Conservation (phyloP, 352 stramenopile genomes). For the Globisporangium yorkense region DNA sequence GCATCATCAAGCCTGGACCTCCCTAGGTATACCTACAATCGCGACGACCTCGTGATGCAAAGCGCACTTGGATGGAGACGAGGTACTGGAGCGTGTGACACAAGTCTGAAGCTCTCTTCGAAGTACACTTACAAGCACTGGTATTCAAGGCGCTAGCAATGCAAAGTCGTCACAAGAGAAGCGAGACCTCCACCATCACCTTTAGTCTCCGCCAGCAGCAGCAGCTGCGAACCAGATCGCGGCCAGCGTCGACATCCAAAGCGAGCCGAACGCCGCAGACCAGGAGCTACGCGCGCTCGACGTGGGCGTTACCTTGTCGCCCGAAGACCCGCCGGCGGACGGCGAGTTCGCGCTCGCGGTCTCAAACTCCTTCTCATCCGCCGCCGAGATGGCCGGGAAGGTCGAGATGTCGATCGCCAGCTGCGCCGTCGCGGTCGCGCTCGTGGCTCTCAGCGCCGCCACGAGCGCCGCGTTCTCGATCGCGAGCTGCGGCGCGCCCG, state of each 20-base stretch:
- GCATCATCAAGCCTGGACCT: too few species aligned
- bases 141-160: too few species aligned
- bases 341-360: neutral
- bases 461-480: slow-evolving; percentile 50
- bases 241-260: slow-evolving; percentile 3
- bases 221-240: slow-evolving; percentile 1
- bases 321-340: neutral
- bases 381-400: slow-evolving; percentile 39
- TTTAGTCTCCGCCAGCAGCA: neutral
- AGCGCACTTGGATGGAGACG: too few species aligned
- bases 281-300: neutral
- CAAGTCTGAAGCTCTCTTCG: too few species aligned
- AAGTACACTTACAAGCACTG: too few species aligned
- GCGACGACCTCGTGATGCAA: too few species aligned
- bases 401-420: slow-evolving; percentile 41
- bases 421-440: slow-evolving; percentile 27
- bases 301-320: neutral
- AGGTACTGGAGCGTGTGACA: too few species aligned
- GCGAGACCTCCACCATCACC: too few species aligned
- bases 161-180: too few species aligned
- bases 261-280: neutral
- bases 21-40: too few species aligned
- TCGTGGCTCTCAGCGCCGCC: slow-evolving; percentile 20
- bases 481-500: slow-evolving; percentile 27
- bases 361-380: slow-evolving; percentile 34